These are phyloP conservation scores for Aspergillus caelatus DNA, from an alignment of 2,329 filamentous ascomycete species.

Conservation along the genomic window DNA sequence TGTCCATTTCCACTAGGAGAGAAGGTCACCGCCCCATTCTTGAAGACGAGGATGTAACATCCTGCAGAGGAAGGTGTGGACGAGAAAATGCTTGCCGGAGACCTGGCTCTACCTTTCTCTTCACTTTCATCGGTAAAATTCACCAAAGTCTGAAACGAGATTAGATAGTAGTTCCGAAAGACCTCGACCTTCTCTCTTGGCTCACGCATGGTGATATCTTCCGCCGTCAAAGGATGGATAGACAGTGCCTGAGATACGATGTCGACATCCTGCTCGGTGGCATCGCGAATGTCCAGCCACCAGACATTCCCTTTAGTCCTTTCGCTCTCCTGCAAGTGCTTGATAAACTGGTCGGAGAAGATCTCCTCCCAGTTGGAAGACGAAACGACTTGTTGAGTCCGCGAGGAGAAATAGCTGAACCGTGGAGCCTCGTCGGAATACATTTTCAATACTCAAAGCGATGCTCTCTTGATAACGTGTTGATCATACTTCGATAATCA, in stretches of 20 bases:
- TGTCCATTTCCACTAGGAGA: constrained; percentile 85
- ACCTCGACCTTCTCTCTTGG: constrained; percentile 96
- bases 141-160: constrained; percentile 88
- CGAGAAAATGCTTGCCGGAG: constrained; percentile 47
- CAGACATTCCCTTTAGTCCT: constrained; percentile 59
- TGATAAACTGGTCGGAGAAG: constrained; percentile 14
- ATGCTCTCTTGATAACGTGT: constrained; percentile 9
- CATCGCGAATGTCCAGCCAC: constrained; percentile 93
- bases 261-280: constrained; percentile 81
- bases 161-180: constrained; percentile 95
- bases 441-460: constrained; percentile 4
- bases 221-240: constrained; percentile 89
- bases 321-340: constrained; percentile 17
- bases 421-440: constrained; percentile 43
- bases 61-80: constrained; percentile 77
- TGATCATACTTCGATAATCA: background rate
- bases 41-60: constrained; percentile 93
- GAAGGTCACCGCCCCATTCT: constrained; percentile 89
- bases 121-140: constrained; percentile 60
- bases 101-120: constrained; percentile 66
- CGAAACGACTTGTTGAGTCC: constrained; percentile 60
- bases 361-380: constrained; percentile 26
- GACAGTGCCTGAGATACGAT: constrained; percentile 88
- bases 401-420: constrained; percentile 94
- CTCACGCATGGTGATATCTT: constrained; percentile 93